Evolutionary conservation across 495 filamentous ascomycete genomes (phyloP).

Genomic region (Penicillium crystallinum): DNA sequence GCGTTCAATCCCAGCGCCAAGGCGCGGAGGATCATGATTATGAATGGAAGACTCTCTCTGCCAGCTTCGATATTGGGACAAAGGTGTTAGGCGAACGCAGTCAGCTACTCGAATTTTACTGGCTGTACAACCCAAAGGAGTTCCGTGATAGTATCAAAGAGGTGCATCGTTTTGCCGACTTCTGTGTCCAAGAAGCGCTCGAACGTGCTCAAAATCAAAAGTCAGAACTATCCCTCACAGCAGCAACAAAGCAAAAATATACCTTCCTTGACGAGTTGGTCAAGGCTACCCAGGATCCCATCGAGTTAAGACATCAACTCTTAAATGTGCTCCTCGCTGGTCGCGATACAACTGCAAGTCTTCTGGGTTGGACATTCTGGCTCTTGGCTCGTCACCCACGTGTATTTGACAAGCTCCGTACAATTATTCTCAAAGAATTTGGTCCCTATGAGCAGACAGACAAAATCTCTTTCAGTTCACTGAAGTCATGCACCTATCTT

Average conservation of each 20-base stretch:
- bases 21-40: neutral
- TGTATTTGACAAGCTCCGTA: neutral
- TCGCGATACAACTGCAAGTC: neutral
- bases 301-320: neutral
- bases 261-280: neutral
- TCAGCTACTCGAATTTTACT: no score
- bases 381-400: neutral
- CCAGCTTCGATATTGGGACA: no score
- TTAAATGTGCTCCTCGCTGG: neutral
- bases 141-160: no score
- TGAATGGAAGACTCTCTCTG: neutral
- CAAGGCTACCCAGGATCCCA: neutral
- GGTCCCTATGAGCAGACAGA: neutral
- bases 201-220: neutral
- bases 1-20: neutral
- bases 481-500: slow-evolving; percentile 47
- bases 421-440: slow-evolving; percentile 1
- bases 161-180: no score
- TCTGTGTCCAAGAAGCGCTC: no score
- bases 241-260: neutral
- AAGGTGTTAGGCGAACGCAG: no score
- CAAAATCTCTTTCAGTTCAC: slow-evolving; percentile 36
- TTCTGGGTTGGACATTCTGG: neutral
- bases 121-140: no score
- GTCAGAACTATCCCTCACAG: no score